Conservation (phyloP, 805 yeast species). For the Torulaspora gathmanii region DNA sequence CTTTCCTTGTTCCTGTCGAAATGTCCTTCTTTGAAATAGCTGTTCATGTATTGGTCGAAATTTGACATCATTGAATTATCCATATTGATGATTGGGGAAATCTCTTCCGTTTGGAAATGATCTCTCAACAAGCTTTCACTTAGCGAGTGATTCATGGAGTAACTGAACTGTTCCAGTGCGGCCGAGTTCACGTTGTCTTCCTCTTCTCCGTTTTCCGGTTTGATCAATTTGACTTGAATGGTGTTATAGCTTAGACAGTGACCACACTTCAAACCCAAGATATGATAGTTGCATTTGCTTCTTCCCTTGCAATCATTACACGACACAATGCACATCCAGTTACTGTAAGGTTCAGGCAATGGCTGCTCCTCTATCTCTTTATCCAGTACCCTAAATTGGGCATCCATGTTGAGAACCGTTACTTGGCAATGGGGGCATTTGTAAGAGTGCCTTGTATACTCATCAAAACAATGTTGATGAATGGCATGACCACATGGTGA, state of each 20-base stretch:
- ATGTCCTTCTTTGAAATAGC: slow-evolving; percentile 17
- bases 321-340: slow-evolving; percentile 69
- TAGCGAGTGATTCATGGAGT: slow-evolving; percentile 14
- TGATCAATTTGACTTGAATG: slow-evolving; percentile 60
- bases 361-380: slow-evolving; percentile 72
- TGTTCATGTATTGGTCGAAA: slow-evolving; percentile 21
- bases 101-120: slow-evolving; percentile 25
- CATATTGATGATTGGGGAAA: slow-evolving; percentile 22
- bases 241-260: slow-evolving; percentile 88
- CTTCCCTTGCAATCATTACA: slow-evolving; percentile 89
- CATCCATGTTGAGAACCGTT: slow-evolving; percentile 80
- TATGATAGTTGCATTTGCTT: slow-evolving; percentile 70
- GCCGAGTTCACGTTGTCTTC: slow-evolving; percentile 9
- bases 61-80: slow-evolving; percentile 19
- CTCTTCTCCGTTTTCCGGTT: slow-evolving; percentile 53
- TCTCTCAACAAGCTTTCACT: slow-evolving; percentile 20
- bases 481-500: slow-evolving; percentile 86
- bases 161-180: slow-evolving; percentile 14
- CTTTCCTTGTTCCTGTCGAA: slow-evolving; percentile 9
- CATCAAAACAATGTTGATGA: slow-evolving; percentile 78
- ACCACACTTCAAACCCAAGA: slow-evolving; percentile 80
- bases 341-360: slow-evolving; percentile 72
- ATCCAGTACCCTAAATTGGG: slow-evolving; percentile 81
- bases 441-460: slow-evolving; percentile 75
- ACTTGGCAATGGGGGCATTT: slow-evolving; percentile 89